These are phyloP conservation scores for Torulaspora franciscae DNA, from an alignment of 805 yeast species.

Conservation along the genomic window DNA sequence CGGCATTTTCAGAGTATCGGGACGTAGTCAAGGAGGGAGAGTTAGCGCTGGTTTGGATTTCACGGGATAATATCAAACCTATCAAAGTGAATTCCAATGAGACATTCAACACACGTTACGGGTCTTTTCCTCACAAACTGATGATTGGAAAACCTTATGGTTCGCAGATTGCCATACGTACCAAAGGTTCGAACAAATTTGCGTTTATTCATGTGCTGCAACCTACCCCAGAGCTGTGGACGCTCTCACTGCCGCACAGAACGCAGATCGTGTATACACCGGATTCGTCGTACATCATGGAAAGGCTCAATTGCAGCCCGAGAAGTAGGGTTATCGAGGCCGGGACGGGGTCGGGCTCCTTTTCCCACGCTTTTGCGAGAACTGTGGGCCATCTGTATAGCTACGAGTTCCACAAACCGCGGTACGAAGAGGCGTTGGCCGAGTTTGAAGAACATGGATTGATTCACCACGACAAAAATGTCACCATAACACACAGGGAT, in stretches of 20 bases:
- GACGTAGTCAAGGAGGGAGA: constrained; percentile 79
- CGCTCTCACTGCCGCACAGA: constrained; percentile 90
- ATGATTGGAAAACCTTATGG: constrained; percentile 85
- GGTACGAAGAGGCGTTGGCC: constrained; percentile 69
- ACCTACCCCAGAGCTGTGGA: constrained; percentile 96
- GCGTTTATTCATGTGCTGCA: constrained; percentile 85
- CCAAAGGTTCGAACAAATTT: constrained; percentile 48
- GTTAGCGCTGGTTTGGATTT: constrained; percentile 77
- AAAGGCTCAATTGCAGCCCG: constrained; percentile 66
- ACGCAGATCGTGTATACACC: constrained; percentile 97
- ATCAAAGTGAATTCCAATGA: constrained; percentile 55
- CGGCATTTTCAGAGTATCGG: constrained; percentile 51
- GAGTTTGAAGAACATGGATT: constrained; percentile 78
- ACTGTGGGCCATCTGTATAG: constrained; percentile 76
- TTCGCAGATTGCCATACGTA: constrained; percentile 67
- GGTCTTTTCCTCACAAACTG: constrained; percentile 74
- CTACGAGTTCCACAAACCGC: constrained; percentile 84
- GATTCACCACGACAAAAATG: constrained; percentile 37
- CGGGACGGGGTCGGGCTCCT: constrained; percentile 96
- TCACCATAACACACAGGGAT: constrained; percentile 81
- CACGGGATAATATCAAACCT: constrained; percentile 76
- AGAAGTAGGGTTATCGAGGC: constrained; percentile 87
- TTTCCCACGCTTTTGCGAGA: constrained; percentile 88
- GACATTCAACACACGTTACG: constrained; percentile 77
- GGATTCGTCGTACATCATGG: constrained; percentile 86